Evolutionary conservation across 441 rosid genomes (phyloP).

Genomic region (Erodium texanum): DNA sequence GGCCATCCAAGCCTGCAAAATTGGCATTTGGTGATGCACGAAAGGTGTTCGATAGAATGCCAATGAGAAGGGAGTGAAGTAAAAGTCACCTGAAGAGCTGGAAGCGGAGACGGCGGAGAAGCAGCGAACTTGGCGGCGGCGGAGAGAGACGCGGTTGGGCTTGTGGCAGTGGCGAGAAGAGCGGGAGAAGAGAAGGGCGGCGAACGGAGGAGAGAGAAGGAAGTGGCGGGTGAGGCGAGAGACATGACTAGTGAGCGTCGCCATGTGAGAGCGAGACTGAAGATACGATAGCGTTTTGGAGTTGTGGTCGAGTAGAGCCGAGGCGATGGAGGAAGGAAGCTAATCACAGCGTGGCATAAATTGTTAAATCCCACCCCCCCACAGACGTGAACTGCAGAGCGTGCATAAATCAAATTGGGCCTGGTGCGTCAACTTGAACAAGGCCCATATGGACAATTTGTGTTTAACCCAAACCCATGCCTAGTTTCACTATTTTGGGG

Average conservation of each 20-base stretch:
- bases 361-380: too few relatives aligned
- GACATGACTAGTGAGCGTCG: slow-evolving; percentile 14
- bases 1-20: slow-evolving; percentile 8
- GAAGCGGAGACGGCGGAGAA: neutral
- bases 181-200: too few relatives aligned
- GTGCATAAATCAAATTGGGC: too few relatives aligned
- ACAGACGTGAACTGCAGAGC: too few relatives aligned
- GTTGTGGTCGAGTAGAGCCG: neutral
- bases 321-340: neutral
- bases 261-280: slow-evolving; percentile 11
- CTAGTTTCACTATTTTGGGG: too few relatives aligned
- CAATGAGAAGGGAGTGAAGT: slow-evolving; percentile 4
- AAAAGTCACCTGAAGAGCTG: neutral
- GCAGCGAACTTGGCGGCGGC: slow-evolving; percentile 3
- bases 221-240: slow-evolving; percentile 11
- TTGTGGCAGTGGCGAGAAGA: neutral
- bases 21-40: neutral
- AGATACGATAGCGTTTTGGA: neutral
- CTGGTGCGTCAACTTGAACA: neutral
- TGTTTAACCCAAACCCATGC: too few relatives aligned
- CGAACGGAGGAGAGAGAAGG: slow-evolving; percentile 5
- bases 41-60: neutral
- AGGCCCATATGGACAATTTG: neutral
- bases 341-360: too few relatives aligned
- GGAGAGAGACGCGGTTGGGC: slow-evolving; percentile 2